Evolutionary conservation across 23 red algal species (phyloP).

Genomic region (Agarophyton chilense): DNA sequence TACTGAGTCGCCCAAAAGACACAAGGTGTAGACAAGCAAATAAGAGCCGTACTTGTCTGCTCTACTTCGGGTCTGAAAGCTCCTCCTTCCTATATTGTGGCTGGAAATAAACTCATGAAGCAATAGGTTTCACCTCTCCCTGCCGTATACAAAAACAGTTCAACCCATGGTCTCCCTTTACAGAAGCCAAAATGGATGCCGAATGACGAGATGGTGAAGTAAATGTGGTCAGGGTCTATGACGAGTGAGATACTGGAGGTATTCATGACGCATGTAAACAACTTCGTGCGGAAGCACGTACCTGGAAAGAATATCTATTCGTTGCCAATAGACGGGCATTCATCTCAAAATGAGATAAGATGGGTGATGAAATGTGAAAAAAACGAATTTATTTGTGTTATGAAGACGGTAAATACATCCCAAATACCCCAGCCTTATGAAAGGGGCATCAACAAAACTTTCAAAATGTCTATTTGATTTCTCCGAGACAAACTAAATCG

Average conservation of each 20-base stretch:
- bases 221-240: neutral
- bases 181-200: neutral
- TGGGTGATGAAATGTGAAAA: neutral
- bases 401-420: neutral
- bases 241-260: neutral
- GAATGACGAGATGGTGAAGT: neutral
- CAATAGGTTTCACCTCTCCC: neutral
- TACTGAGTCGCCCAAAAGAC: neutral
- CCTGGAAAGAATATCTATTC: neutral
- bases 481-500: neutral
- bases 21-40: neutral
- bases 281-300: neutral
- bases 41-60: neutral
- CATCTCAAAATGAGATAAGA: conserved; percentile 10
- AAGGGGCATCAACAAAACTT: neutral
- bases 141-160: neutral
- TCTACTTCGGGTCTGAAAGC: neutral
- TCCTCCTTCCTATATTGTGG: conserved; percentile 29
- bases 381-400: neutral
- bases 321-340: conserved; percentile 25
- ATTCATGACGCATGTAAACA: conserved; percentile 18
- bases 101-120: neutral
- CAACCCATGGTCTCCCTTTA: neutral
- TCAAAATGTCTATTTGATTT: neutral
- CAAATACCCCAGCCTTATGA: conserved; percentile 29